These are phyloP conservation scores for Lactarius pseudohatsudake DNA, from an alignment of 768 basidiomycete genomes.

Conservation along the genomic window DNA sequence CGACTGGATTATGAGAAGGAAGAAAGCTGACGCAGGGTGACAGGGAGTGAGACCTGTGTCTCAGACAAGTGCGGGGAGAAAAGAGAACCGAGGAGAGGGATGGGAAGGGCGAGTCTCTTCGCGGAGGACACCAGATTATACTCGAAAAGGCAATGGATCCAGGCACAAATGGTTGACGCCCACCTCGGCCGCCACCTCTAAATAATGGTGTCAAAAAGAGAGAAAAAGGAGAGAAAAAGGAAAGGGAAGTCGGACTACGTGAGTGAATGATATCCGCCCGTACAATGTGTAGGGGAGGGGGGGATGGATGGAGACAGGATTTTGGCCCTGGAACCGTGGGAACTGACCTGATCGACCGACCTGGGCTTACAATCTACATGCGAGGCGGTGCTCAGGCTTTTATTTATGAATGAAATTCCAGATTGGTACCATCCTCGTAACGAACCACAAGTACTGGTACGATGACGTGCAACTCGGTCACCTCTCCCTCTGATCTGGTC, in stretches of 20 bases:
- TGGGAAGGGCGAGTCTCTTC: not conserved
- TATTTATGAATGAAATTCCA: not conserved
- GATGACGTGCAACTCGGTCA: not conserved
- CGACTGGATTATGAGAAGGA: not conserved
- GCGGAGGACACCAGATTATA: not conserved
- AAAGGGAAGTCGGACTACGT: not conserved
- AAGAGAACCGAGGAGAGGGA: not conserved
- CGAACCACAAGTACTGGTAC: not conserved
- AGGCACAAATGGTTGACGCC: constrained; percentile 1
- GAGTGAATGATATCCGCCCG: not conserved
- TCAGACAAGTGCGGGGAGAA: not conserved
- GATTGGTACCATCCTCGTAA: not conserved
- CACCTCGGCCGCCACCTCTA: not conserved
- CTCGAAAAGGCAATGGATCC: constrained; percentile 4
- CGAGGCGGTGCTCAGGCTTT: not conserved
- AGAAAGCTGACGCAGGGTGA: not conserved
- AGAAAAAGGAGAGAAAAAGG: not conserved
- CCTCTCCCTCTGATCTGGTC: not conserved
- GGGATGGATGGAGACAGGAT: not conserved
- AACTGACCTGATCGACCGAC: not conserved
- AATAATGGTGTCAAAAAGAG: not conserved
- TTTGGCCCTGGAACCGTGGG: too few species aligned
- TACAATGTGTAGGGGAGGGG: not conserved
- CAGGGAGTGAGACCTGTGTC: constrained; percentile 4
- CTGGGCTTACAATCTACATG: not conserved